Conservation (phyloP, 306 rosid genomes). For the Trifolium dubium region DNA sequence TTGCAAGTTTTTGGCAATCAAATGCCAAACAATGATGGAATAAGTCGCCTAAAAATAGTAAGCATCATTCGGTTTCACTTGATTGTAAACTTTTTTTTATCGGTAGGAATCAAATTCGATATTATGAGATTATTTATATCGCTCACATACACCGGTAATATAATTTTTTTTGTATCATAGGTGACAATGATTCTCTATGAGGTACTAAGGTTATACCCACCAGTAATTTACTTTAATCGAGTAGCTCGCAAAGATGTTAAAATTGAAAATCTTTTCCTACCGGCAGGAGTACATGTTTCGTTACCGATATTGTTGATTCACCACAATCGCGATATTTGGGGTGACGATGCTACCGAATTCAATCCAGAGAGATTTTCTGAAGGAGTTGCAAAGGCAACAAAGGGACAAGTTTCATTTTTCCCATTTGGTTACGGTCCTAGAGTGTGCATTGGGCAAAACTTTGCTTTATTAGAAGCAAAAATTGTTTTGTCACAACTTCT, state of each 20-base stretch:
- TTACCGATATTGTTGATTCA: constrained; percentile 5
- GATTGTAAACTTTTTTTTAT: no score
- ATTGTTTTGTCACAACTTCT: constrained; percentile 7
- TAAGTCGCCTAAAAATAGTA: constrained; percentile 33
- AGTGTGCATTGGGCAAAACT: constrained; percentile 7
- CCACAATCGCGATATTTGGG: constrained; percentile 11
- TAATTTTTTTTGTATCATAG: neutral
- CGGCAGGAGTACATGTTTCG: neutral
- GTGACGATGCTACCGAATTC: constrained; percentile 12
- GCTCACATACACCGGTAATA: no score
- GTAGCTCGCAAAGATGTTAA: neutral
- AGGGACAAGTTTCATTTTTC: constrained; percentile 5
- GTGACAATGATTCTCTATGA: constrained; percentile 3
- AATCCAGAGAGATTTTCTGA: constrained; percentile 7
- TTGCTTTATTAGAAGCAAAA: constrained; percentile 18
- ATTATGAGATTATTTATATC: no score
- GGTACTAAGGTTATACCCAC: constrained; percentile 19
- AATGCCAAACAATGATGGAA: neutral
- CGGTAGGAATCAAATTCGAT: no score
- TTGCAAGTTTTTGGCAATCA: constrained; percentile 39
- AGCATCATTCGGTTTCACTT: neutral
- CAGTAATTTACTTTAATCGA: neutral
- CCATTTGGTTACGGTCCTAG: constrained; percentile 25
- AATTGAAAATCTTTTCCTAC: neutral
- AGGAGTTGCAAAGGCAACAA: constrained; percentile 11